These are phyloP conservation scores for Venturiaceae sp. DNA, from an alignment of 2,329 filamentous ascomycete genomes.

Conservation along the genomic window DNA sequence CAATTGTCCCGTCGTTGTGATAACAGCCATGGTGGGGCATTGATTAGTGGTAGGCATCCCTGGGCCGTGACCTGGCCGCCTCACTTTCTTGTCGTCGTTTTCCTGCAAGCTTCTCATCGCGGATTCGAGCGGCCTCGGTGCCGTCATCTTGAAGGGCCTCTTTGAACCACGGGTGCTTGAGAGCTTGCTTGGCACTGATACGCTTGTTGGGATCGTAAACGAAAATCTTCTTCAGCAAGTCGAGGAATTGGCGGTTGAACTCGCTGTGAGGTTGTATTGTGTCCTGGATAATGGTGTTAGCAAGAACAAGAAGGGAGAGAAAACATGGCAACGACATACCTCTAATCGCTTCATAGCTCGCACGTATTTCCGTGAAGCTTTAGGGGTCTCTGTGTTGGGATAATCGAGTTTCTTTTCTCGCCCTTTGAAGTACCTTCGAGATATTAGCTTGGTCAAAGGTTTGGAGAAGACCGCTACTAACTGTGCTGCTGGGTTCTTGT, in stretches of 20 bases:
- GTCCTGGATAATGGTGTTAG: conserved; percentile 33
- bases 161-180: conserved; percentile 59
- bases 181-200: conserved; percentile 54
- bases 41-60: not conserved
- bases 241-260: conserved; percentile 55
- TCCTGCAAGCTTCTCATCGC: conserved; percentile 14
- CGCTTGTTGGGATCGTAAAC: conserved; percentile 57
- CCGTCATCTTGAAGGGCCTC: conserved; percentile 56
- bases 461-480: conserved; percentile 25
- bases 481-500: conserved; percentile 44
- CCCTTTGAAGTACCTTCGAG: conserved; percentile 42
- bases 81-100: not conserved
- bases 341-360: conserved; percentile 56
- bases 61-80: not conserved
- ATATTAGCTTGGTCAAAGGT: conserved; percentile 20
- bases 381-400: conserved; percentile 52
- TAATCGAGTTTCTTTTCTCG: conserved; percentile 47
- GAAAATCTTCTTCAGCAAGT: conserved; percentile 53
- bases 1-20: no score
- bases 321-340: conserved; percentile 29
- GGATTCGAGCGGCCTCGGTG: conserved; percentile 53
- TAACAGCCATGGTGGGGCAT: no score
- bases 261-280: conserved; percentile 49
- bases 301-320: not conserved
- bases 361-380: conserved; percentile 56